A percentile compares a stretch with the other conserved stretches of the same genome.
Evolutionary conservation across 2,329 filamentous ascomycete genomes (phyloP).

Genomic region (Aspergillus pseudoterreus): DNA sequence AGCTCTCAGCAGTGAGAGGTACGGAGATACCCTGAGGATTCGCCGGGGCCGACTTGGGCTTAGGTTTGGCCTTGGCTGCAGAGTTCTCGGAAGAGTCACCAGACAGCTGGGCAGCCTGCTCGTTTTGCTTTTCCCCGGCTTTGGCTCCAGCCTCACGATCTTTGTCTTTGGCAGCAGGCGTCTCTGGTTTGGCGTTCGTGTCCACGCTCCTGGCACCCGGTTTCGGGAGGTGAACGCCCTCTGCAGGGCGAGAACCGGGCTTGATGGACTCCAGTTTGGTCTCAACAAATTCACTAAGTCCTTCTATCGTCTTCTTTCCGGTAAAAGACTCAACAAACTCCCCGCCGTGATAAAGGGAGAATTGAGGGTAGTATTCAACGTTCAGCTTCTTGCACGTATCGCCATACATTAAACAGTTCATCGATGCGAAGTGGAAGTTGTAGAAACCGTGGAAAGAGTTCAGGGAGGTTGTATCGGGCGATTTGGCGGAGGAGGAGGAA

Average conservation of each 20-base stretch:
- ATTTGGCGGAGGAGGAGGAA: slow-evolving; percentile 47
- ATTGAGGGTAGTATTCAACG: slow-evolving; percentile 70
- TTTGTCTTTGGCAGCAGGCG: slow-evolving; percentile 41
- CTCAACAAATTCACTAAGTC: slow-evolving; percentile 70
- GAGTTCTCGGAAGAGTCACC: slow-evolving; percentile 11
- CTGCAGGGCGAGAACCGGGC: slow-evolving; percentile 72
- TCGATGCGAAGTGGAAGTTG: slow-evolving; percentile 77
- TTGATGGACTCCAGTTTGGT: slow-evolving; percentile 69
- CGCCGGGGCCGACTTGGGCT: slow-evolving; percentile 53
- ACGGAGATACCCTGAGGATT: slow-evolving; percentile 76
- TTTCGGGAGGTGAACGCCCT: slow-evolving; percentile 65
- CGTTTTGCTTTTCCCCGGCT: slow-evolving; percentile 41
- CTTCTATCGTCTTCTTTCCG: slow-evolving; percentile 65
- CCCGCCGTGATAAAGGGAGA: slow-evolving; percentile 77
- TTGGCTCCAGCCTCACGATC: slow-evolving; percentile 35
- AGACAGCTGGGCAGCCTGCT: slow-evolving; percentile 29
- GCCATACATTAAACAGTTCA: slow-evolving; percentile 82
- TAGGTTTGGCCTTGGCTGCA: slow-evolving; percentile 39
- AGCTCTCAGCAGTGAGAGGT: slow-evolving; percentile 74
- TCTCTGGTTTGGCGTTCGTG: slow-evolving; percentile 34
- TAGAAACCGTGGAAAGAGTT: slow-evolving; percentile 78
- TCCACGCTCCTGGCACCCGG: slow-evolving; percentile 59
- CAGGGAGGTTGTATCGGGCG: slow-evolving; percentile 49
- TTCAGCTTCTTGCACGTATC: slow-evolving; percentile 70
- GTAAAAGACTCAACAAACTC: slow-evolving; percentile 59